Conservation (phyloP, 352 stramenopile species). For the Pythium brachiatum region DNA sequence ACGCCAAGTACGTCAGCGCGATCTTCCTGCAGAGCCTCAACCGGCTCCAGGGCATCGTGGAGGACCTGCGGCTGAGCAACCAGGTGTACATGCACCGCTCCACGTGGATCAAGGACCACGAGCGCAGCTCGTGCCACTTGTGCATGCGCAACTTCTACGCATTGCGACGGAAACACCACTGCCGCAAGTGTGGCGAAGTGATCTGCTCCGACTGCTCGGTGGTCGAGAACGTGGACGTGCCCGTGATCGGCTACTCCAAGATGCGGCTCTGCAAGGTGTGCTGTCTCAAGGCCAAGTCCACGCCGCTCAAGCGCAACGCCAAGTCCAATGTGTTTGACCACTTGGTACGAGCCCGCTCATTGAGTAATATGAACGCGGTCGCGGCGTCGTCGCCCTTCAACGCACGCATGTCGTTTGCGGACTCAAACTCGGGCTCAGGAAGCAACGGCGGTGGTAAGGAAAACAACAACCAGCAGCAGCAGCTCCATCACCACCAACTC, state of each 20-base stretch:
- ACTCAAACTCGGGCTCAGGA: conserved; percentile 24
- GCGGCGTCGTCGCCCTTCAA: conserved; percentile 30
- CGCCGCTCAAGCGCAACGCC: conserved; percentile 52
- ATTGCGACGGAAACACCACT: conserved; percentile 76
- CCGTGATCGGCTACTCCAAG: conserved; percentile 77
- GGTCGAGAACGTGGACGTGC: conserved; percentile 64
- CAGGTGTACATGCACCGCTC: conserved; percentile 70
- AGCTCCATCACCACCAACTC: conserved; percentile 2
- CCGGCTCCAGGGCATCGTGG: conserved; percentile 59
- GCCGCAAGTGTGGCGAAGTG: conserved; percentile 76
- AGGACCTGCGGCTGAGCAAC: conserved; percentile 72
- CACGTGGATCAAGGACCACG: conserved; percentile 77
- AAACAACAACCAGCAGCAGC: conserved; percentile 4
- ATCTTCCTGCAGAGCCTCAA: conserved; percentile 54
- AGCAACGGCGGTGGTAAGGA: conserved; percentile 18
- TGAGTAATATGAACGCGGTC: conserved; percentile 44
- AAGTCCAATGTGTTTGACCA: conserved; percentile 69
- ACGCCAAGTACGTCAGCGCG: conserved; percentile 51
- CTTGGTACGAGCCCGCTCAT: conserved; percentile 48
- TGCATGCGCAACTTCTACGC: conserved; percentile 81
- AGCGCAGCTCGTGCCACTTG: conserved; percentile 64
- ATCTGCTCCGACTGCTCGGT: conserved; percentile 80
- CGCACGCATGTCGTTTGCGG: conserved; percentile 49
- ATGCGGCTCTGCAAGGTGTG: conserved; percentile 81
- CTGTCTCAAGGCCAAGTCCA: conserved; percentile 69